These are phyloP conservation scores for Penicillium argentinense DNA, from an alignment of 495 filamentous ascomycete species.

Conservation along the genomic window DNA sequence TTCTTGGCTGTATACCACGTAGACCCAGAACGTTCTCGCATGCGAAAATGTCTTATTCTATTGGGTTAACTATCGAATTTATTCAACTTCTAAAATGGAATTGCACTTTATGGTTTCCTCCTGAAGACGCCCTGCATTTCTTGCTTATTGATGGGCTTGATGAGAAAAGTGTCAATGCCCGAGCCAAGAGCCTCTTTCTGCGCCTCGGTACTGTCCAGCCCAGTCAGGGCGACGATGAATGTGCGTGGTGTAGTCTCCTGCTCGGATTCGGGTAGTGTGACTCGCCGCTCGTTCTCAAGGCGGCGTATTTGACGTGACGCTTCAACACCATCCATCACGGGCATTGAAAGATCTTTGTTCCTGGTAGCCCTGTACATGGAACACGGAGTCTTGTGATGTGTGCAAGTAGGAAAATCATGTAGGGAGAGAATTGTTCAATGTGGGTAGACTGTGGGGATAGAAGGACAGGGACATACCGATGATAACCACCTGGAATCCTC, in stretches of 20 bases:
- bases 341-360: slow-evolving; percentile 76
- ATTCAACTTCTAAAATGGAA: no score
- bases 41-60: no score
- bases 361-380: not conserved
- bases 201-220: slow-evolving; percentile 29
- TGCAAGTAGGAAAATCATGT: no score
- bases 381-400: no score
- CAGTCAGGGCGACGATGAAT: slow-evolving; percentile 39
- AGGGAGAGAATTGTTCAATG: not conserved
- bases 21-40: no score
- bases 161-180: slow-evolving; percentile 42
- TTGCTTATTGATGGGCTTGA: slow-evolving; percentile 34
- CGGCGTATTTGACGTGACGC: slow-evolving; percentile 68
- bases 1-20: no score
- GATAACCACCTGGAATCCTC: slow-evolving; percentile 44
- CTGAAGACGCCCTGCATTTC: slow-evolving; percentile 20
- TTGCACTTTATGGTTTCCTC: no score
- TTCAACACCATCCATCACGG: slow-evolving; percentile 78
- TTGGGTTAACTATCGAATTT: no score
- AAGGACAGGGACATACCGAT: slow-evolving; percentile 41
- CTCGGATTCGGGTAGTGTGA: not conserved
- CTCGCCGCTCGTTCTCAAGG: slow-evolving; percentile 51
- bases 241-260: not conserved
- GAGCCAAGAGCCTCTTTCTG: slow-evolving; percentile 32
- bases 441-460: slow-evolving; percentile 11